Conservation (phyloP, 257 asterid genomes). For the Penstemon eatonii region DNA sequence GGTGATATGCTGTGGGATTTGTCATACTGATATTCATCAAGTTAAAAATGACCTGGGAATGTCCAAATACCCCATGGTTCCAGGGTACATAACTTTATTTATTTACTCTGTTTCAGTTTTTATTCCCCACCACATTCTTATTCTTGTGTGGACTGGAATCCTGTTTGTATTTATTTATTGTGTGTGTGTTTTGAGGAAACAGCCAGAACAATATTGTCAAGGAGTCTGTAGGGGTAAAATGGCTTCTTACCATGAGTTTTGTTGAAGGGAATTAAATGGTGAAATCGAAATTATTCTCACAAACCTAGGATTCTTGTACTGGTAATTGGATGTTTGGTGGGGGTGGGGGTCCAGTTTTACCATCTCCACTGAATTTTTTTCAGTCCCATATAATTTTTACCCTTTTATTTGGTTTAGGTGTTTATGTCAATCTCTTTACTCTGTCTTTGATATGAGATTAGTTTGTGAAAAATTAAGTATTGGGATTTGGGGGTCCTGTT, state of each 20-base stretch:
- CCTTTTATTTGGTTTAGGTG: background rate
- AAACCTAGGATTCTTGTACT: constrained; percentile 1
- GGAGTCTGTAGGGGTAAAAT: background rate
- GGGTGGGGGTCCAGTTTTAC: constrained; percentile 1
- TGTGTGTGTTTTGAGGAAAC: background rate
- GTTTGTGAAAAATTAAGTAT: background rate
- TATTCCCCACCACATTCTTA: background rate
- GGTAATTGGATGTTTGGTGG: background rate
- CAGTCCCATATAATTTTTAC: background rate
- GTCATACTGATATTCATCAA: constrained; percentile 89
- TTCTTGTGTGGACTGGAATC: background rate
- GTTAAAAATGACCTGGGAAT: constrained; percentile 87
- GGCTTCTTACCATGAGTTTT: background rate
- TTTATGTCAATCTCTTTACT: background rate
- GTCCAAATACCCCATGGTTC: constrained; percentile 97
- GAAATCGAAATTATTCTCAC: background rate
- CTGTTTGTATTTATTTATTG: background rate
- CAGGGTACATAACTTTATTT: constrained; percentile 57
- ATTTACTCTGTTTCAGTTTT: constrained; percentile 1
- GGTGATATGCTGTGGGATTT: constrained; percentile 82
- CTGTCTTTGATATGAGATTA: background rate
- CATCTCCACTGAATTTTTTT: background rate
- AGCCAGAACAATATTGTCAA: background rate
- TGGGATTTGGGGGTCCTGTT: too few relatives aligned
- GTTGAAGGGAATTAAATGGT: background rate